phyloP scores from a whole-genome alignment of 2,329 filamentous ascomycete genomes.

The Claviceps capensis region DNA sequence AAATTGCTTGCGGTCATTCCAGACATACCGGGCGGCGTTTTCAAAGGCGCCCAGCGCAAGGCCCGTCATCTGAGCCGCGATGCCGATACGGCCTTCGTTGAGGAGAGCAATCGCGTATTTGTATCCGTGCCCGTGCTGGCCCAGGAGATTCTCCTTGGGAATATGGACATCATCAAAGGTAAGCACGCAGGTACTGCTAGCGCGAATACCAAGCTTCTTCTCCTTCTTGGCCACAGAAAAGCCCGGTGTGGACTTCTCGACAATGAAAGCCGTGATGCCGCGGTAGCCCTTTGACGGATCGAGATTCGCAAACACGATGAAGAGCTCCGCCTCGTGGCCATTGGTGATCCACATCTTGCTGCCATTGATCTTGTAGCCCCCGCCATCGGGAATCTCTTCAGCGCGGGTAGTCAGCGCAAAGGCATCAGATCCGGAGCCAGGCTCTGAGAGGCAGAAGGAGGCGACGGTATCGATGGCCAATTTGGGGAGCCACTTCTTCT shows the following conservation, averaged over 20 bases:
- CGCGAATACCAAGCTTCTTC: slow-evolving; percentile 96
- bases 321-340: slow-evolving; percentile 82
- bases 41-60: slow-evolving; percentile 89
- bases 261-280: slow-evolving; percentile 89
- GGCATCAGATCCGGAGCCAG: slow-evolving; percentile 84
- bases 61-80: slow-evolving; percentile 97
- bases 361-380: slow-evolving; percentile 64
- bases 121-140: slow-evolving; percentile 83
- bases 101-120: slow-evolving; percentile 91
- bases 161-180: slow-evolving; percentile 95
- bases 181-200: slow-evolving; percentile 90
- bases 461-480: slow-evolving; percentile 83
- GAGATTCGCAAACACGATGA: slow-evolving; percentile 96
- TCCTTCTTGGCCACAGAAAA: slow-evolving; percentile 98
- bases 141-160: slow-evolving; percentile 76
- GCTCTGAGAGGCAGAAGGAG: slow-evolving; percentile 87
- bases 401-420: slow-evolving; percentile 92
- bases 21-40: slow-evolving; percentile 84
- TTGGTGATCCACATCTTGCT: slow-evolving; percentile 99
- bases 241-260: slow-evolving; percentile 78
- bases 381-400: slow-evolving; percentile 61
- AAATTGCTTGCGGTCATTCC: slow-evolving; percentile 98
- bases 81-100: slow-evolving; percentile 95
- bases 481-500: slow-evolving; percentile 80
- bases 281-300: slow-evolving; percentile 88